Evolutionary conservation across 2,329 filamentous ascomycete species (phyloP), one percentile per base, ranked within the genome.

Genomic region (Plectosphaerella plurivora): DNA sequence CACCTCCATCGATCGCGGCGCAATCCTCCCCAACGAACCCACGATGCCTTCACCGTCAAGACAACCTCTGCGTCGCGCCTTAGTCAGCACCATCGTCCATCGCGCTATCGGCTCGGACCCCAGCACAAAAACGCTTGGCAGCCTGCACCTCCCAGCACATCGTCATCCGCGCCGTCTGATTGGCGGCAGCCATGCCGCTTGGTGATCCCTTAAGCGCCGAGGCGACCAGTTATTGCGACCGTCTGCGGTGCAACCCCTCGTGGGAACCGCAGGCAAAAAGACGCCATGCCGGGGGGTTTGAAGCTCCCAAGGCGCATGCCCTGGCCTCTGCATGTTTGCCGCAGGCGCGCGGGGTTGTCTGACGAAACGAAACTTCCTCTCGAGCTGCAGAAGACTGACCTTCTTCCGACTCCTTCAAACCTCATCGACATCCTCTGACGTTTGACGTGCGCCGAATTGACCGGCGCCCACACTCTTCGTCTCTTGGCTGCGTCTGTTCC

Each of bases 181-280:
- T 57, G 55, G 55, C 35, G 50, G 28, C 14, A 5, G 28, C 33
- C 33, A 24, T 41, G 36, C 36, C 44, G n/a, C 10, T 47, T 49
- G 50, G 41, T 52, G 51, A 35, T 54, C 54, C 25, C 53, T 45
- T 57, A 57, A 57, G 55, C 55, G 55, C 55, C 56, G 52, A 39
- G 41, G 53, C 47, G 54, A 52, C 55, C 55, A 55, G 47, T 57
- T 45, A 47, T 45, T 56, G 54, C 54, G 53, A 50, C 54, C 50
- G 42, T 47, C 54, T 57, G 54, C 55, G 54, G 49, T 50, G 49
- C 50, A 41, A 49, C 53, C 50, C 50, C 41, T 44, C 47, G 35
- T 24, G 35, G 51, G 49, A 42, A 42, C 52, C 54, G 55, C 49
- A 51, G 33, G n/a, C 48, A 53, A 22, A 50, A 55, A 42, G 53